Evolutionary conservation across 805 yeast species (phyloP), one percentile per base, ranked within the genome.

Genomic region (Pichia pseudocactophila): DNA sequence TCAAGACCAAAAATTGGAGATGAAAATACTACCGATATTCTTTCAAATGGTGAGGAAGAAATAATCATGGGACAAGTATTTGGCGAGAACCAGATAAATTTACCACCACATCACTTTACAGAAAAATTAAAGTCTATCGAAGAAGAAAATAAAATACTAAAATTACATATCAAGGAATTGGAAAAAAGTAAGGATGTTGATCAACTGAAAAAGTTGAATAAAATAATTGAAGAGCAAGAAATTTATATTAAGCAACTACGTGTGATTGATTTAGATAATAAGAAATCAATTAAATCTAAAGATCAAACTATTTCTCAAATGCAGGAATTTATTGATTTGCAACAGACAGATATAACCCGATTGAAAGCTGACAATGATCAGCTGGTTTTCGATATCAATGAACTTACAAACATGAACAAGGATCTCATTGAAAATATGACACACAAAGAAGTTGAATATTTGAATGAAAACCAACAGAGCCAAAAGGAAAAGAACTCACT

Each of bases 371-470:
- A 55, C 25, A 63, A 61, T 37, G 41, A 41, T 3, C 35, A 34
- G 22, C 20, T 39, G 4, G 31, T 19, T 12, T 12, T 9, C 4
- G 43, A 49, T 25, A 7, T 49, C 4, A 9, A 34, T 6, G 46
- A 49, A 28, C 10, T 49, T 7, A 57, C 53, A 37, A 3, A 19
- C 3, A 69, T 78, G 68, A 82, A 82, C 54, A 66, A 70, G 26
- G 88, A 82, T 50, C 60, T 85, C 18, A 58, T 80, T 12, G 83
- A 80, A 16, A 82, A 81, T 52, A 70, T 84, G 77, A 64, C 82
- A 0, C 71, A 78, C 27, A 73, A 81, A 48, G 88, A 82, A 50
- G 55, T 55, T 10, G 88, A 80, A 38, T 72, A 73, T 48, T 61
- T 67, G 2, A 66, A 65, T 30, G 89, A 82, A 50, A 62, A 81